Evolutionary conservation across 352 stramenopile genomes (phyloP).

Genomic region (Globisporangium acanthophoron): DNA sequence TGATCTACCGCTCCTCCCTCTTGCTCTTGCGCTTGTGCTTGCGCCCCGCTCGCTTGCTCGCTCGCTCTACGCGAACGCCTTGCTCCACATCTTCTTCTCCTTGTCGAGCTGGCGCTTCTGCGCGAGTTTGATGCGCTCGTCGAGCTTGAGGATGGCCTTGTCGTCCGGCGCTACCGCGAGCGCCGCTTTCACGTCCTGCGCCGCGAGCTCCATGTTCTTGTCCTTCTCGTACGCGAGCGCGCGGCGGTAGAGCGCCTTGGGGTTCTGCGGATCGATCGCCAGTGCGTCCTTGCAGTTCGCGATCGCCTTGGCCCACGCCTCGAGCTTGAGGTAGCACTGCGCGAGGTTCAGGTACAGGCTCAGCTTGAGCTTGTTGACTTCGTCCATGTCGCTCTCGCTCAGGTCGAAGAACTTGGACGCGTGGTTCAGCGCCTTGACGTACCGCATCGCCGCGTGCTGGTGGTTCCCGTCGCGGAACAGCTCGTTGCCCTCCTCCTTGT

Average conservation of each 20-base stretch:
- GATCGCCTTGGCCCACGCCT: conserved; percentile 80
- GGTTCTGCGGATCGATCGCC: conserved; percentile 58
- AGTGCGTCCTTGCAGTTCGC: conserved; percentile 86
- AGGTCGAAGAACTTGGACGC: conserved; percentile 93
- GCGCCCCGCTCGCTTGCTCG: background rate
- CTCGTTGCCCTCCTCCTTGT: conserved; percentile 95
- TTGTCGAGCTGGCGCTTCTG: conserved; percentile 78
- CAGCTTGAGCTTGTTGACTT: conserved; percentile 88
- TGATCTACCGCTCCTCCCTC: background rate
- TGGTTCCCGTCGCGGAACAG: conserved; percentile 91
- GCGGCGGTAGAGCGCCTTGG: conserved; percentile 86
- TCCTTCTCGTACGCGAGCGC: conserved; percentile 84
- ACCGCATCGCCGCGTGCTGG: conserved; percentile 82
- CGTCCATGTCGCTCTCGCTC: conserved; percentile 62
- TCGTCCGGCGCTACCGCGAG: conserved; percentile 60
- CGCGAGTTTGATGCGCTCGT: conserved; percentile 64
- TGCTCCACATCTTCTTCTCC: conserved; percentile 90
- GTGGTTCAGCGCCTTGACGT: conserved; percentile 90
- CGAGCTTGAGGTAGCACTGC: conserved; percentile 93
- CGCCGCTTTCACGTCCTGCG: conserved; percentile 52
- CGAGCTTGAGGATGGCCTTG: conserved; percentile 67
- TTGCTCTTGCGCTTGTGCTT: background rate
- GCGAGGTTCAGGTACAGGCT: conserved; percentile 91
- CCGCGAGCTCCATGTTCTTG: conserved; percentile 77
- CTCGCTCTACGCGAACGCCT: conserved; percentile 54